Percentiles rank a stretch among this genome's conserved stretches.
Conservation (phyloP, 805 yeast genomes). For the Peterozyma toletana region DNA sequence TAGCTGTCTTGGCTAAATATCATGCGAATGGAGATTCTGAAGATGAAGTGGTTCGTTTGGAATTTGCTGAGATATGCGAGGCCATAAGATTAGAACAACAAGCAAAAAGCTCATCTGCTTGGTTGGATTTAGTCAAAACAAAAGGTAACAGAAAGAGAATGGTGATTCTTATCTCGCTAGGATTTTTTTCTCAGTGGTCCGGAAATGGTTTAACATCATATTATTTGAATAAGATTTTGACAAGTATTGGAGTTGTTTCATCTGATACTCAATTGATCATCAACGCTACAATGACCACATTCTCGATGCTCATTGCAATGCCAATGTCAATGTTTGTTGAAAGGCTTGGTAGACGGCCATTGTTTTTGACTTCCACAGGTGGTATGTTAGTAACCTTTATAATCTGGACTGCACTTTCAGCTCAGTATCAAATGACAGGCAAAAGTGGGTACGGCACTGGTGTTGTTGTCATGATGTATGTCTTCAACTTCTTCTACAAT, state of each 20-base stretch:
- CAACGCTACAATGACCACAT: slow-evolving; percentile 42
- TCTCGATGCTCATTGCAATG: slow-evolving; percentile 29
- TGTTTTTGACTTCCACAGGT: slow-evolving; percentile 25
- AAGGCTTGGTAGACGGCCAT: slow-evolving; percentile 26
- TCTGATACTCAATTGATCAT: slow-evolving; percentile 36
- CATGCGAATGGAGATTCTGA: slow-evolving; percentile 31
- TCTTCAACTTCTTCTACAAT: slow-evolving; percentile 33
- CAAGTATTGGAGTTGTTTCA: slow-evolving; percentile 44
- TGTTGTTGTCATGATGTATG: slow-evolving; percentile 46
- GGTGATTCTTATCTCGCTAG: slow-evolving; percentile 24
- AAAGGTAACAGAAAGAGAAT: slow-evolving; percentile 35
- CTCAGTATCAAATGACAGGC: slow-evolving; percentile 32
- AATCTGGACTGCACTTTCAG: slow-evolving; percentile 39
- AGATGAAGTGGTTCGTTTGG: slow-evolving; percentile 26
- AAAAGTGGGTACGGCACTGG: slow-evolving; percentile 34
- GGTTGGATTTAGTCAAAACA: slow-evolving; percentile 29
- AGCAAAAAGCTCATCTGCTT: slow-evolving; percentile 16
- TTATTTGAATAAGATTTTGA: slow-evolving; percentile 40
- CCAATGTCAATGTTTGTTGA: slow-evolving; percentile 22
- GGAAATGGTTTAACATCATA: slow-evolving; percentile 48
- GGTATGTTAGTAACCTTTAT: slow-evolving; percentile 30
- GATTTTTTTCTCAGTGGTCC: slow-evolving; percentile 34
- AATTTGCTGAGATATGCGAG: slow-evolving; percentile 33
- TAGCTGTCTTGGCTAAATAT: slow-evolving; percentile 25
- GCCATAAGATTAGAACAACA: slow-evolving; percentile 27